Evolutionary conservation across 1,139 yeast species (phyloP).

Genomic region (Blastobotrys raffinosifermentans): DNA sequence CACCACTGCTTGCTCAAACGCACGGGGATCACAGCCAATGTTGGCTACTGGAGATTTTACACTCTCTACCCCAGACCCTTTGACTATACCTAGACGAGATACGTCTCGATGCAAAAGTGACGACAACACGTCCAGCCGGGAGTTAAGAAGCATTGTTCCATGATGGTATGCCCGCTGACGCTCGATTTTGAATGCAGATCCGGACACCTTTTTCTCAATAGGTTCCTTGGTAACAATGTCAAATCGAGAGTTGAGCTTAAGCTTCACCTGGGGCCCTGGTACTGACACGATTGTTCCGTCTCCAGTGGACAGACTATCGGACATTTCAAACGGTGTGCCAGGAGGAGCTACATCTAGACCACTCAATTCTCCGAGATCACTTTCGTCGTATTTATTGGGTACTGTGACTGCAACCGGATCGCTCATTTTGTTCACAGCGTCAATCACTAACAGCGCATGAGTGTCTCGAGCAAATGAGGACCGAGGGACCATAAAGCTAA

Average conservation of each 20-base stretch:
- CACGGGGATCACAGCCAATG: constrained; percentile 41
- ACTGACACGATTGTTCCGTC: constrained; percentile 13
- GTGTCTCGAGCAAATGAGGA: constrained; percentile 57
- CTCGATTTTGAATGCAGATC: constrained; percentile 85
- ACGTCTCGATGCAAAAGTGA: constrained; percentile 50
- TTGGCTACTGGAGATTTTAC: constrained; percentile 75
- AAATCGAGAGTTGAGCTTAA: constrained; percentile 62
- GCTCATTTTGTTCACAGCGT: constrained; percentile 44
- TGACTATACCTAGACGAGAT: constrained; percentile 42
- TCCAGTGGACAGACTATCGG: constrained; percentile 5
- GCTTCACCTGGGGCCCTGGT: constrained; percentile 30
- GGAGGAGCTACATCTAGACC: constrained; percentile 1
- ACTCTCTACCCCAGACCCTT: constrained; percentile 63
- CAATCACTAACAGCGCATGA: constrained; percentile 51
- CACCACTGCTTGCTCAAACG: constrained; percentile 45
- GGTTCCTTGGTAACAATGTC: constrained; percentile 55
- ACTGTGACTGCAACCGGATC: constrained; percentile 12
- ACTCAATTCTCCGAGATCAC: constrained; percentile 1
- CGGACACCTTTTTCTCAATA: constrained; percentile 61
- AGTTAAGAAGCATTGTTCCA: constrained; percentile 84
- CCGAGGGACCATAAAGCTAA: constrained; percentile 71
- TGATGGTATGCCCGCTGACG: constrained; percentile 87
- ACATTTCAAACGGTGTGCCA: neutral
- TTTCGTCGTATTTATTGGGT: constrained; percentile 2
- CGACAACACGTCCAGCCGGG: constrained; percentile 53